phyloP scores from a whole-genome alignment of 1,284 basidiomycete species.

The Chalciporus sp. region DNA sequence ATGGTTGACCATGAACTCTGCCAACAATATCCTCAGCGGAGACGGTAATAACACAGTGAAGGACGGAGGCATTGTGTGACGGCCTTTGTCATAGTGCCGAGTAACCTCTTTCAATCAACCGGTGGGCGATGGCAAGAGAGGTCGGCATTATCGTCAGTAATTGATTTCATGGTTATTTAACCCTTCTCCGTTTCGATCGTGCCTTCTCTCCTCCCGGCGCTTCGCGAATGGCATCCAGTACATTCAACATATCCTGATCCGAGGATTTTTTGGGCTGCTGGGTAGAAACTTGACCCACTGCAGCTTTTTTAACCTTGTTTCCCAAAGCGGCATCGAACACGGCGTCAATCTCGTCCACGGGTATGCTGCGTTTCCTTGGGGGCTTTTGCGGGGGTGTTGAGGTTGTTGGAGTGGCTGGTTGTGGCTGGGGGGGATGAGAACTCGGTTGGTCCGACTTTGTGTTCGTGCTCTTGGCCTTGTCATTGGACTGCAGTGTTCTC shows the following conservation, averaged over 20 bases:
- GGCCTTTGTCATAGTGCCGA: not conserved
- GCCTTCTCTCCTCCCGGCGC: constrained; percentile 26
- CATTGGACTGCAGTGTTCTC: constrained; percentile 57
- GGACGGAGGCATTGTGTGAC: no score
- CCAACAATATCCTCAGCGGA: no score
- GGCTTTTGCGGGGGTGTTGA: constrained; percentile 8
- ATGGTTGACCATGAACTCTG: no score
- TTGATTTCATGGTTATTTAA: not conserved
- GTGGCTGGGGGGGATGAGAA: constrained; percentile 2
- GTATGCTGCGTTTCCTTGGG: constrained; percentile 34
- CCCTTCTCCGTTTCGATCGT: constrained; percentile 25
- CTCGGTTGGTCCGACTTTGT: constrained; percentile 6
- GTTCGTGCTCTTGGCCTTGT: constrained; percentile 12
- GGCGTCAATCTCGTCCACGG: constrained; percentile 67
- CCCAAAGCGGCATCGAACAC: constrained; percentile 63
- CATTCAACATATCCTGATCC: constrained; percentile 36
- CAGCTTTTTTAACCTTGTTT: constrained; percentile 55
- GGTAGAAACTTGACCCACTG: constrained; percentile 6
- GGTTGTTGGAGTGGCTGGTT: not conserved
- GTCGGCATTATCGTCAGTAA: not conserved
- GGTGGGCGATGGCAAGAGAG: no score
- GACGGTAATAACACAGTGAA: no score
- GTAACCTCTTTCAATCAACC: no score
- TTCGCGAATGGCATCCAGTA: constrained; percentile 33
- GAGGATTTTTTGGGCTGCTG: constrained; percentile 13